phyloP scores from a whole-genome alignment of 164 flowering plant species.

The Aristolochia fimbriata region DNA sequence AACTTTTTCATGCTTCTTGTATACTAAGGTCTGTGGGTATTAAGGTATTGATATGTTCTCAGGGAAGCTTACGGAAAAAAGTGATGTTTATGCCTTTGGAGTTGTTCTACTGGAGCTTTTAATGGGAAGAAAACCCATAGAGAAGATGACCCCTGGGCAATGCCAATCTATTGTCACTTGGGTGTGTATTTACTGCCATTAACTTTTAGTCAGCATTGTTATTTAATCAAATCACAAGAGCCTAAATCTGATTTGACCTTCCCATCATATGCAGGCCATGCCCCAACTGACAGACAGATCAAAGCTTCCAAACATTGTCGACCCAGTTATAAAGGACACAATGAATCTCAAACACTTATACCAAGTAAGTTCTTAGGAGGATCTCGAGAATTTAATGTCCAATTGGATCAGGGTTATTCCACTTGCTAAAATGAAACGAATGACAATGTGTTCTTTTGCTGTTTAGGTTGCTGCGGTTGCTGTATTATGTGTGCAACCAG shows the following conservation, averaged over 20 bases:
- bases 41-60: conserved; percentile 3
- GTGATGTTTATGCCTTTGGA: conserved; percentile 96
- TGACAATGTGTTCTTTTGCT: conserved; percentile 1
- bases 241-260: too few species aligned
- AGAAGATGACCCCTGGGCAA: conserved; percentile 59
- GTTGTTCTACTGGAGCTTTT: conserved; percentile 87
- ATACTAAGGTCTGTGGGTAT: too few species aligned
- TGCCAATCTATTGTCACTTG: conserved; percentile 93
- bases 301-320: conserved; percentile 83
- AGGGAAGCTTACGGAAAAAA: conserved; percentile 94
- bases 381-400: not conserved
- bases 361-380: conserved; percentile 45
- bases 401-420: not conserved
- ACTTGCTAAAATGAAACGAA: not conserved
- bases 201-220: not conserved
- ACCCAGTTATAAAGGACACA: conserved; percentile 66
- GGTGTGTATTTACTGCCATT: conserved; percentile 32
- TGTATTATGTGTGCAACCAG: conserved; percentile 77
- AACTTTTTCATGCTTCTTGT: too few species aligned
- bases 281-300: conserved; percentile 95
- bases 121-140: conserved; percentile 80
- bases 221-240: not conserved
- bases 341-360: conserved; percentile 91
- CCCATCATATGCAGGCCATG: conserved; percentile 61
- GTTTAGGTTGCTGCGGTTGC: conserved; percentile 82